phyloP scores from a whole-genome alignment of 495 filamentous ascomycete genomes.

The Neurospora sp. region DNA sequence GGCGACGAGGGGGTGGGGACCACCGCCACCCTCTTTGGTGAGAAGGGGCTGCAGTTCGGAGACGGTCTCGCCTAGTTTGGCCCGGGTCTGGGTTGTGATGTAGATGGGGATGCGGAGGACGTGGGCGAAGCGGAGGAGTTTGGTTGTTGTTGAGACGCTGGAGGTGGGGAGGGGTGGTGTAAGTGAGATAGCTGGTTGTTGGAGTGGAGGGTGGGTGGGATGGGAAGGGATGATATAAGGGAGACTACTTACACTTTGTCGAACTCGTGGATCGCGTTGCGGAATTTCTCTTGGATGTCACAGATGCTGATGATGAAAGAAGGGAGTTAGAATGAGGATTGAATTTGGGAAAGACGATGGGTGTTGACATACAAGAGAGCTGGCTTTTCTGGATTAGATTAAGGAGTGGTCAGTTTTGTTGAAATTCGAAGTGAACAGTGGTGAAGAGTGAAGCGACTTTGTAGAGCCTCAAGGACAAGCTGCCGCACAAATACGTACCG shows the following conservation, averaged over 20 bases:
- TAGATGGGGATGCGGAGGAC: slow-evolving; percentile 68
- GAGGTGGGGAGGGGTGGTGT: neutral
- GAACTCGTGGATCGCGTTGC: slow-evolving; percentile 70
- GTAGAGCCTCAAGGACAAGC: neutral
- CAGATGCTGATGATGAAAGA: slow-evolving; percentile 31
- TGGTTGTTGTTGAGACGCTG: slow-evolving; percentile 44
- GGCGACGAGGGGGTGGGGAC: slow-evolving; percentile 20
- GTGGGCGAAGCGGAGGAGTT: slow-evolving; percentile 42
- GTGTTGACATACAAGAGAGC: slow-evolving; percentile 52
- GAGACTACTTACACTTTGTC: slow-evolving; percentile 52
- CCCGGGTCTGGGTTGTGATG: slow-evolving; percentile 72
- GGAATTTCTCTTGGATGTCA: slow-evolving; percentile 93
- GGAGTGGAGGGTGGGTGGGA: neutral
- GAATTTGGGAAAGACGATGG: no score
- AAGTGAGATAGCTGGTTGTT: neutral
- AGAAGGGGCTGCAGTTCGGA: slow-evolving; percentile 46
- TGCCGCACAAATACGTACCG: slow-evolving; percentile 18
- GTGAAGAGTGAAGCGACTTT: neutral
- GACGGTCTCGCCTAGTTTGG: slow-evolving; percentile 68
- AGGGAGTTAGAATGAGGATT: neutral
- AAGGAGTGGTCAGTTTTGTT: neutral
- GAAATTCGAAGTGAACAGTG: neutral
- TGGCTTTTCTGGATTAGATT: slow-evolving; percentile 45
- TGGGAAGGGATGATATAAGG: neutral
- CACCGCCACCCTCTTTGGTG: neutral